A percentile compares a stretch with the other conserved stretches of the same genome.
Evolutionary conservation across 257 asterid genomes (phyloP).

Genomic region (Solanum ahanhuiri): DNA sequence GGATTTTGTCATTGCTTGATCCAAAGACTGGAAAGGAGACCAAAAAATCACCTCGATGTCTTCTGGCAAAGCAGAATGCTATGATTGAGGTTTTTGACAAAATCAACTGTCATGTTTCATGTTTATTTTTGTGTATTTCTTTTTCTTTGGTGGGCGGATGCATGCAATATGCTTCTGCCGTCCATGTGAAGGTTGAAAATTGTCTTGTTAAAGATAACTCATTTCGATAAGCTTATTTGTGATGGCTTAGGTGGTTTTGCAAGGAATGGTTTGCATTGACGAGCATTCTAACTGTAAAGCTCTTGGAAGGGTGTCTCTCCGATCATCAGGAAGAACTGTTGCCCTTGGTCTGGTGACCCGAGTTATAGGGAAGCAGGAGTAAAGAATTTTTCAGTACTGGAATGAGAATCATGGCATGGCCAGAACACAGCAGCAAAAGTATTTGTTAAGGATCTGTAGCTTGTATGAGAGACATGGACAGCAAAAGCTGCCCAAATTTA

Average conservation of each 20-base stretch:
- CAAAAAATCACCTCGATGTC: conserved; percentile 79
- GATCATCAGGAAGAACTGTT: conserved; percentile 76
- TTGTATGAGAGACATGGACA: background rate
- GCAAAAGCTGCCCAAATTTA: background rate
- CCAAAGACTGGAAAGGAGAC: conserved; percentile 71
- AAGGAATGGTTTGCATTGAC: conserved; percentile 66
- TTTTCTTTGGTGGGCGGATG: background rate
- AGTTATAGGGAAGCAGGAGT: conserved; percentile 20
- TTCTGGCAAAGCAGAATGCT: conserved; percentile 81
- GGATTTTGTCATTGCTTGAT: conserved; percentile 63
- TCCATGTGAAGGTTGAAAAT: background rate
- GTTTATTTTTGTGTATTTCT: background rate
- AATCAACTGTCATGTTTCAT: background rate
- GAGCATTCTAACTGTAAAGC: conserved; percentile 55
- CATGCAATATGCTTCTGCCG: background rate
- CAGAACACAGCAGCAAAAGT: background rate
- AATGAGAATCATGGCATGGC: background rate
- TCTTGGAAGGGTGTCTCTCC: conserved; percentile 77
- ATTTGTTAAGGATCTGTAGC: background rate
- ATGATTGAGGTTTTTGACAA: conserved; percentile 53
- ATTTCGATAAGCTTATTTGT: background rate
- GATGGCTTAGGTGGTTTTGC: conserved; percentile 47
- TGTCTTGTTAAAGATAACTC: background rate
- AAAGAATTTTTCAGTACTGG: background rate
- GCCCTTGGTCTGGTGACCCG: conserved; percentile 79